Percentiles rank a stretch among this genome's conserved stretches.
These are phyloP conservation scores for Quercus tomentella DNA, from an alignment of 331 rosid genomes.

Conservation along the genomic window DNA sequence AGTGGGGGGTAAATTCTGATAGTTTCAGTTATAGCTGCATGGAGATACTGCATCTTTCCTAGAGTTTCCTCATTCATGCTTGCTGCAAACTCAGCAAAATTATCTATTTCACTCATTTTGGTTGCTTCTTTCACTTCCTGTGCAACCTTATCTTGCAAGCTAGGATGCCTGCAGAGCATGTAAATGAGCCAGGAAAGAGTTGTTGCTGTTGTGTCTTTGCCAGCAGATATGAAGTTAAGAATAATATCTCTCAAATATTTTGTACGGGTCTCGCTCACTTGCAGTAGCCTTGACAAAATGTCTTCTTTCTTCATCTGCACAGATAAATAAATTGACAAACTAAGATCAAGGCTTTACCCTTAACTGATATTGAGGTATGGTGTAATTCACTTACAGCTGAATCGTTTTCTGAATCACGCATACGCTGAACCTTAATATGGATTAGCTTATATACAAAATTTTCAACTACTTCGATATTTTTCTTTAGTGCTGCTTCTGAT, in stretches of 20 bases:
- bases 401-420: constrained; percentile 32
- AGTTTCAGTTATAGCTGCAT: constrained; percentile 80
- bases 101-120: constrained; percentile 20
- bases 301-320: constrained; percentile 51
- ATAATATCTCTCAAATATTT: constrained; percentile 64
- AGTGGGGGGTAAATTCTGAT: constrained; percentile 88
- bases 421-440: constrained; percentile 38
- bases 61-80: constrained; percentile 52
- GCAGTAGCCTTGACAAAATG: constrained; percentile 73
- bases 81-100: constrained; percentile 42
- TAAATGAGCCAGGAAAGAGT: constrained; percentile 79
- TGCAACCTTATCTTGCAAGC: constrained; percentile 61
- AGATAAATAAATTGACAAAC: neutral
- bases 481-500: constrained; percentile 58
- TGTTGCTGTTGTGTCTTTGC: constrained; percentile 74
- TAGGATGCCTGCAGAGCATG: constrained; percentile 72
- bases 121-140: constrained; percentile 61
- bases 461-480: constrained; percentile 37
- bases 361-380: too few relatives aligned
- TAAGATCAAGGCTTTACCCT: neutral
- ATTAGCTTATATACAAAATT: constrained; percentile 64
- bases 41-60: constrained; percentile 75
- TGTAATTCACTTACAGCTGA: constrained; percentile 36
- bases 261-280: constrained; percentile 26
- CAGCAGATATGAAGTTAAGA: constrained; percentile 70